Evolutionary conservation across 306 rosid genomes (phyloP).

Genomic region (Rosa rugosa): DNA sequence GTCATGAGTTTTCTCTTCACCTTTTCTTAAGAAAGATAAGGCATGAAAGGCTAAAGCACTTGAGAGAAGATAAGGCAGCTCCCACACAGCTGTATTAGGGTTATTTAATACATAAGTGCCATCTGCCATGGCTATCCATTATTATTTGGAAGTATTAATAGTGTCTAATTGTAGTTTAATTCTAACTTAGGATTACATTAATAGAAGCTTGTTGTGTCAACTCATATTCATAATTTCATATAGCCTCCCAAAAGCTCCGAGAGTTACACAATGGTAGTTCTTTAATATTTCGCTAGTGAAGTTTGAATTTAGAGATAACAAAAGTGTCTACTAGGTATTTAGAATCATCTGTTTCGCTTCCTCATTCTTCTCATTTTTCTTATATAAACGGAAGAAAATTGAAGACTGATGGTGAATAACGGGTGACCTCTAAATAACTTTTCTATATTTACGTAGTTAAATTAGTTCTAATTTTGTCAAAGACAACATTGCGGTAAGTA

Average conservation of each 20-base stretch:
- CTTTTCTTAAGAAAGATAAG: background rate
- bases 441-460: background rate
- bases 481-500: background rate
- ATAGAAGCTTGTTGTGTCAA: background rate
- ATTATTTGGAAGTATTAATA: background rate
- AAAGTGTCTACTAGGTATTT: too few relatives aligned
- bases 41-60: conserved; percentile 1
- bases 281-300: background rate
- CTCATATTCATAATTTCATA: background rate
- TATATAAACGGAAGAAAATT: too few relatives aligned
- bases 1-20: background rate
- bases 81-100: background rate
- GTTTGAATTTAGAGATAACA: too few relatives aligned
- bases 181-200: background rate
- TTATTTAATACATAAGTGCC: background rate
- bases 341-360: too few relatives aligned
- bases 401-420: background rate
- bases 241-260: background rate
- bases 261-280: background rate
- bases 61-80: background rate
- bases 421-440: background rate
- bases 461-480: background rate
- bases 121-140: background rate
- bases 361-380: too few relatives aligned
- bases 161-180: background rate